Conservation (phyloP, 2,329 filamentous ascomycete species). For the Curvularia spicifera region DNA sequence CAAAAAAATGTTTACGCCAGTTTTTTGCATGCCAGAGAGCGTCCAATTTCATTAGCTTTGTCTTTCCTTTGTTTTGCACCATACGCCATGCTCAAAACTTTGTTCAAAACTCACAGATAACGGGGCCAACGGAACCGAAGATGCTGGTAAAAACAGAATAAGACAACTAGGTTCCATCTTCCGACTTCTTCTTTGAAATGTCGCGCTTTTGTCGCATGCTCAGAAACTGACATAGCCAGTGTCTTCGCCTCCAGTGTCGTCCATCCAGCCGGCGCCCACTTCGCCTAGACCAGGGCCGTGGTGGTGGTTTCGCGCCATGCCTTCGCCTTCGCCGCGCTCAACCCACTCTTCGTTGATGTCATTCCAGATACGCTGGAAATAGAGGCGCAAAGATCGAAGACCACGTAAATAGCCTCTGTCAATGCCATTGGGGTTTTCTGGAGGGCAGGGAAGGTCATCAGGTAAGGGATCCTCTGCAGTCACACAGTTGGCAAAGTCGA, state of each 20-base stretch:
- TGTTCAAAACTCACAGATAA: slow-evolving; percentile 9
- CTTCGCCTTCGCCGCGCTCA: slow-evolving; percentile 52
- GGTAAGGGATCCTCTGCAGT: slow-evolving; percentile 76
- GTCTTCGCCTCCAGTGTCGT: slow-evolving; percentile 43
- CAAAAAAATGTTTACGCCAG: slow-evolving; percentile 3
- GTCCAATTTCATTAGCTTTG: slow-evolving; percentile 19
- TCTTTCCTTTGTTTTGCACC: slow-evolving; percentile 10
- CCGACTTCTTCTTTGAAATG: not conserved
- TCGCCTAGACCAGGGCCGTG: slow-evolving; percentile 45
- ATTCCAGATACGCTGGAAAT: slow-evolving; percentile 85
- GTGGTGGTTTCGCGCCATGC: slow-evolving; percentile 43
- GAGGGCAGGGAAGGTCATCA: slow-evolving; percentile 73
- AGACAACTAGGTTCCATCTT: not conserved
- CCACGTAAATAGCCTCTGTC: slow-evolving; percentile 91
- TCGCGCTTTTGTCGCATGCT: not conserved
- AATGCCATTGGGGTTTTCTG: slow-evolving; percentile 77
- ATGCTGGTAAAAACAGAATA: not conserved
- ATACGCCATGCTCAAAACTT: slow-evolving; percentile 17
- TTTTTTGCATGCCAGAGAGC: slow-evolving; percentile 10
- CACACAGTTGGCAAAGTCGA: slow-evolving; percentile 97
- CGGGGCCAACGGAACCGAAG: not conserved
- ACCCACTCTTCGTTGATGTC: slow-evolving; percentile 66
- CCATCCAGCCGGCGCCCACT: slow-evolving; percentile 44
- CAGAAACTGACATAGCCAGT: slow-evolving; percentile 49
- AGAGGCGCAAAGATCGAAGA: slow-evolving; percentile 75